A percentile compares a stretch with the other conserved stretches of the same genome.
phyloP scores from a whole-genome alignment of 768 basidiomycete species.

The Hericium coralloides region DNA sequence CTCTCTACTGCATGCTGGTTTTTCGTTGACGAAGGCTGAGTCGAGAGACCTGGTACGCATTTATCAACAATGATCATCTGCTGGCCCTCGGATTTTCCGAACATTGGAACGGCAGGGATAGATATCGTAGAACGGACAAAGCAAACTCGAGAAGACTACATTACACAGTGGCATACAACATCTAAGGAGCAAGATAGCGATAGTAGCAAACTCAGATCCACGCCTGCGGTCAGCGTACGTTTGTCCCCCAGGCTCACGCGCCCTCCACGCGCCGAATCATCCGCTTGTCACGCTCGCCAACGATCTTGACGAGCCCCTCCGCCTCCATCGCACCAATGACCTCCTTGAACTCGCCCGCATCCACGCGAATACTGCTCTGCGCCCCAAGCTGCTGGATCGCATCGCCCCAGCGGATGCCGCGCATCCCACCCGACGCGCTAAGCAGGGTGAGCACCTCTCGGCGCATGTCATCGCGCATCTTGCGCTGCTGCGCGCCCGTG shows the following conservation, averaged over 20 bases:
- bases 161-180: too few species aligned
- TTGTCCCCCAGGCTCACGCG: conserved; percentile 10
- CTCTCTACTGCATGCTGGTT: too few species aligned
- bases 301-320: conserved; percentile 79
- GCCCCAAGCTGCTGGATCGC: conserved; percentile 69
- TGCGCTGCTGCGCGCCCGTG: conserved; percentile 78
- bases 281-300: conserved; percentile 81
- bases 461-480: conserved; percentile 83
- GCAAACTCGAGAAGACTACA: too few species aligned
- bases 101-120: too few species aligned
- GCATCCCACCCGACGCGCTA: conserved; percentile 39
- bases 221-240: too few species aligned
- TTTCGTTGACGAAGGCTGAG: too few species aligned
- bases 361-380: conserved; percentile 80
- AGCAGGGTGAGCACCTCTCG: conserved; percentile 66
- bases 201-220: too few species aligned
- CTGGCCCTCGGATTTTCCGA: too few species aligned
- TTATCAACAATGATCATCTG: too few species aligned
- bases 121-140: too few species aligned
- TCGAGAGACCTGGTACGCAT: too few species aligned
- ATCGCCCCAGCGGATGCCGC: conserved; percentile 76
- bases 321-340: conserved; percentile 71
- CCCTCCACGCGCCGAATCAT: conserved; percentile 63
- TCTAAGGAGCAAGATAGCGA: too few species aligned
- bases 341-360: conserved; percentile 71